Evolutionary conservation across 2,329 filamentous ascomycete genomes (phyloP).

Genomic region (Lachnum nothofagi): DNA sequence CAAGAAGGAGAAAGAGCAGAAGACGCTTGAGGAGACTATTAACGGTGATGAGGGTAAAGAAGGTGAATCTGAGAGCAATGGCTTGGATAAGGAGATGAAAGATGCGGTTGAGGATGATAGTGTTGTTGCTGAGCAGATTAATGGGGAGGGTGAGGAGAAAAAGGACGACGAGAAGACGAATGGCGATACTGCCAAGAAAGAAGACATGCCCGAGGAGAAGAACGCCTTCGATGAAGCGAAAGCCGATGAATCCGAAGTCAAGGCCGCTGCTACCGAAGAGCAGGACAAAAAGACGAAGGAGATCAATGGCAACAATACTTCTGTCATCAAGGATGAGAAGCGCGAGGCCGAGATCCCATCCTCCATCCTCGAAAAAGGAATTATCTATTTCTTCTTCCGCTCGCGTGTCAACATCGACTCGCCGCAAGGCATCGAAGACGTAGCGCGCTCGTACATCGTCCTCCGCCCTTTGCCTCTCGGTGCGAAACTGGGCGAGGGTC

Average conservation of each 20-base stretch:
- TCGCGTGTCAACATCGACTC: constrained; percentile 69
- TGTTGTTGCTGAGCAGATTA: neutral
- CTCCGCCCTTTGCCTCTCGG: constrained; percentile 66
- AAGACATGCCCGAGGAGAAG: constrained; percentile 16
- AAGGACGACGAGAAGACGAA: constrained; percentile 7
- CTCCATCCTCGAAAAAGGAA: constrained; percentile 74
- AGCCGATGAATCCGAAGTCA: constrained; percentile 25
- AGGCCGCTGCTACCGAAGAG: constrained; percentile 23
- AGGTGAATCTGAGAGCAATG: neutral
- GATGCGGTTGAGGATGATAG: neutral
- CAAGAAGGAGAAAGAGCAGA: constrained; percentile 22
- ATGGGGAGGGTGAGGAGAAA: constrained; percentile 10
- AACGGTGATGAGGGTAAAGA: neutral
- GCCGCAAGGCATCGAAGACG: constrained; percentile 63
- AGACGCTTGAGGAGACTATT: constrained; percentile 28
- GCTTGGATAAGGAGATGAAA: neutral
- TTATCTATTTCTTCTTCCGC: constrained; percentile 88
- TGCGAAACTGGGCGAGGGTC: constrained; percentile 56
- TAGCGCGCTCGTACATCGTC: constrained; percentile 74
- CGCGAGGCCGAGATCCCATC: constrained; percentile 38
- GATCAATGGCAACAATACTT: constrained; percentile 22
- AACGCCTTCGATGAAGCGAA: constrained; percentile 32
- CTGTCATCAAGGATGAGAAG: constrained; percentile 31
- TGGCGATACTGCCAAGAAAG: constrained; percentile 1
- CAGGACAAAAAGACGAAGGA: constrained; percentile 27